Percentiles rank a stretch among this genome's conserved stretches.
Conservation (phyloP, 192 early-diverging fungal species). For the Lobosporangium transversale region DNA sequence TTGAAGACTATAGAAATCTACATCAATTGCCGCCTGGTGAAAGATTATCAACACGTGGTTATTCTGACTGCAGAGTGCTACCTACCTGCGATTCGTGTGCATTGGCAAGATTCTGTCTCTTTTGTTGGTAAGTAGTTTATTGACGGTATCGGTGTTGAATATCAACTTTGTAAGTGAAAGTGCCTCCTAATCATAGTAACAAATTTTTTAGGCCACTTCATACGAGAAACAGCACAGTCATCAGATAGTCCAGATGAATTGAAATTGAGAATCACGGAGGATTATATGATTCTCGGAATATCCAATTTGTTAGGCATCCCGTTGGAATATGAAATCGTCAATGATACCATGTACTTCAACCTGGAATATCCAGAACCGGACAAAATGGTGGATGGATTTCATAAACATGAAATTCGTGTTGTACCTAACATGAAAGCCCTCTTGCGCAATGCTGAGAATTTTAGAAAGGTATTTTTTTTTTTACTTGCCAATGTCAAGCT, state of each 20-base stretch:
- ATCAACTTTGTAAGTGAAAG: no score
- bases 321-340: conserved; percentile 73
- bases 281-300: conserved; percentile 57
- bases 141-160: no score
- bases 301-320: conserved; percentile 64
- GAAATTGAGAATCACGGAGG: conserved; percentile 59
- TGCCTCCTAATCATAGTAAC: no score
- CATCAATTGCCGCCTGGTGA: conserved; percentile 82
- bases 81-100: conserved; percentile 60
- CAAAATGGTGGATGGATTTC: conserved; percentile 38
- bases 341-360: conserved; percentile 78
- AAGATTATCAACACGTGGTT: conserved; percentile 82
- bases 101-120: conserved; percentile 54
- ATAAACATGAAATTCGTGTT: conserved; percentile 57
- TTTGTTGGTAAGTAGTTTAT: conserved; percentile 54
- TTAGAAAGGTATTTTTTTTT: conserved; percentile 74
- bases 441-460: conserved; percentile 65
- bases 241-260: conserved; percentile 57
- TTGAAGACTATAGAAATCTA: conserved; percentile 77
- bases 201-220: no score
- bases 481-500: no score
- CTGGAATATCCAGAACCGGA: conserved; percentile 63
- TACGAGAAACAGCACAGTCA: conserved; percentile 22
- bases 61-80: conserved; percentile 68
- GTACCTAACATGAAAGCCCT: conserved; percentile 65